Evolutionary conservation across 768 basidiomycete species (phyloP).

Genomic region (Lactarius pseudohatsudake): DNA sequence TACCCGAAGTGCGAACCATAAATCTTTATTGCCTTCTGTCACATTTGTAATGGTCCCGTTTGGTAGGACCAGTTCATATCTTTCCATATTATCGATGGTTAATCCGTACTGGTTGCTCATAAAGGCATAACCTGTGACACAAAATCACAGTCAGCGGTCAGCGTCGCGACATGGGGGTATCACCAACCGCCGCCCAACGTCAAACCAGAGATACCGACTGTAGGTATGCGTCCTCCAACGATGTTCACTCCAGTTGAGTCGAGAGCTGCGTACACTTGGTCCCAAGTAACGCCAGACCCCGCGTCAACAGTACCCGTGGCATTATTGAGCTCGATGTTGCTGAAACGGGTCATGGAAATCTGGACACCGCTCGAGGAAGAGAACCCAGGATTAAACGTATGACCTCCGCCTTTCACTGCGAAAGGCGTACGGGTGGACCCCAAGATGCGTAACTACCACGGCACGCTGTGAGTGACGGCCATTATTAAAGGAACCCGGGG

Average conservation of each 20-base stretch:
- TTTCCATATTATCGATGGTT: constrained; percentile 35
- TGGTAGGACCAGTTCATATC: constrained; percentile 35
- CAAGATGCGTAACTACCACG: constrained; percentile 18
- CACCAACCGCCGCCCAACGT: background rate
- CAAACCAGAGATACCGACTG: constrained; percentile 31
- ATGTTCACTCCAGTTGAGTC: constrained; percentile 26
- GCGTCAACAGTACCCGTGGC: constrained; percentile 21
- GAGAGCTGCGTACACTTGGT: constrained; percentile 30
- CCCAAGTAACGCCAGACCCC: constrained; percentile 33
- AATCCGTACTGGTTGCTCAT: no score
- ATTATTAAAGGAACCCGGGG: background rate
- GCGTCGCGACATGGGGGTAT: background rate
- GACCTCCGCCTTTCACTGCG: constrained; percentile 25
- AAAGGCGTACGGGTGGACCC: constrained; percentile 3
- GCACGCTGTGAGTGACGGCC: background rate
- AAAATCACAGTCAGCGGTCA: no score
- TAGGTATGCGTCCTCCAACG: constrained; percentile 30
- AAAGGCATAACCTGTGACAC: no score
- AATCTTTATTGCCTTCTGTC: background rate
- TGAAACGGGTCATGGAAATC: constrained; percentile 32
- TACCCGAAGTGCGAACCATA: constrained; percentile 15
- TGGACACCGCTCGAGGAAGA: constrained; percentile 33
- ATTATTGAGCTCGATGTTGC: constrained; percentile 5
- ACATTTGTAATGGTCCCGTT: constrained; percentile 31
- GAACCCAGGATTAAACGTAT: constrained; percentile 29